Base-by-base conservation (phyloP, 805 yeast species). In the Kluyveromyces starmeri region DNA sequence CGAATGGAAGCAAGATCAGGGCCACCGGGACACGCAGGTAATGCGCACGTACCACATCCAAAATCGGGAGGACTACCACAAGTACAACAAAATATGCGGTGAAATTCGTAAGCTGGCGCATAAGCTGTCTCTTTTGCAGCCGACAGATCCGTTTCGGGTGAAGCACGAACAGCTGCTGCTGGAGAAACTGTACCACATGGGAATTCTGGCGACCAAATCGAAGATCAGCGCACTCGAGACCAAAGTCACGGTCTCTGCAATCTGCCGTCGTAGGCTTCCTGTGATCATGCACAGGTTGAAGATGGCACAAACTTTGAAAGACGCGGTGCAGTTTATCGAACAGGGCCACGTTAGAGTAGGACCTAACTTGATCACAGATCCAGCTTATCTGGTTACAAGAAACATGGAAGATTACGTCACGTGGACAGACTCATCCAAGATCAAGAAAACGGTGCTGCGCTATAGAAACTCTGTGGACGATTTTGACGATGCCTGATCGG, bases 271-370 rank as follows among this genome's bases (percentile, higher is more conserved):
- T 48, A 70, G 99, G 53, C 73, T 92, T 19, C 95, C 94, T 7
- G 95, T 89, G 26, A 89, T 92, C 28, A 83, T 92, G 95, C 85
- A 89, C 50, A 72, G 96, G 39, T 65, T 88, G 46, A 83, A 81
- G 50, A 94, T 92, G 99, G 88, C 95, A 0, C 86, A 89, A 51
- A 83, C 79, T 27, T 68, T 89, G 17, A 63, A 71, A 19, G 96
- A 88, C 59, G 98, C 97, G 0, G 83, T 88, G 17, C 83, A 83
- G 31, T 84, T 83, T 55, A 71, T 94, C 10, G 96, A 92, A 53
- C 97, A 92, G 58, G 99, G 99, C 2, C 97, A 92, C 52, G 95
- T 92, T 2, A 72, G 98, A 47, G 95, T 92, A 5, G 99, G 99
- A 0, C 97, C 97, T 9, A 82, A 85, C 53, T 80, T 94, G 18